Percentiles rank a stretch among this genome's conserved stretches.
Conservation (phyloP, 495 filamentous ascomycete species). For the Penicillium roqueforti region DNA sequence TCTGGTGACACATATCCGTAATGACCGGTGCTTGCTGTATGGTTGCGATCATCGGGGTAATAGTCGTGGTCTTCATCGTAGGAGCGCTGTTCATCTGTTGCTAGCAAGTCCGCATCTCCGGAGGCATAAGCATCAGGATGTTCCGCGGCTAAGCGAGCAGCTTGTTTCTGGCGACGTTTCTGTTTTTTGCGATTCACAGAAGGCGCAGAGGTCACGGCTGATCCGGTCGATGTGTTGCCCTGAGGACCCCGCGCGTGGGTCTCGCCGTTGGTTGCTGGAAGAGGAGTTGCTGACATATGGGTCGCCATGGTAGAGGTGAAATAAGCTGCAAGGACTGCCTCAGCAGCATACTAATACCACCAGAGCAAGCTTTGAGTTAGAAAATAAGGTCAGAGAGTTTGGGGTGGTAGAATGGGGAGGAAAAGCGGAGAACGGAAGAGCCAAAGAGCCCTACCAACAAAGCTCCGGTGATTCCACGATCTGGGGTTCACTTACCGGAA, state of each 20-base stretch:
- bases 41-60: slow-evolving; percentile 21
- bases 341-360: slow-evolving; percentile 12
- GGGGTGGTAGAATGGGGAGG: slow-evolving; percentile 21
- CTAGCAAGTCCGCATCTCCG: slow-evolving; percentile 21
- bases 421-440: slow-evolving; percentile 32
- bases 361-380: slow-evolving; percentile 2
- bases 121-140: slow-evolving; percentile 25
- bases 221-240: slow-evolving; percentile 26
- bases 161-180: slow-evolving; percentile 74
- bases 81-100: slow-evolving; percentile 22
- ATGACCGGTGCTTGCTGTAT: slow-evolving; percentile 14
- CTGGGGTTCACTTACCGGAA: slow-evolving; percentile 17
- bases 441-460: slow-evolving; percentile 32
- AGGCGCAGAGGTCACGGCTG: slow-evolving; percentile 29
- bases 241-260: slow-evolving; percentile 27
- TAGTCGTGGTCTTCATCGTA: slow-evolving; percentile 31
- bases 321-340: slow-evolving; percentile 21
- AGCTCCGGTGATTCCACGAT: slow-evolving; percentile 28
- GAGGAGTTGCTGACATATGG: slow-evolving; percentile 28
- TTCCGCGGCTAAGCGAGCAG: slow-evolving; percentile 64
- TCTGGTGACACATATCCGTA: slow-evolving; percentile 18
- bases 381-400: slow-evolving; percentile 11
- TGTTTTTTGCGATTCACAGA: slow-evolving; percentile 87
- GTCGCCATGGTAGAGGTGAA: slow-evolving; percentile 33
- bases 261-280: slow-evolving; percentile 35